A percentile compares a stretch with the other conserved stretches of the same genome.
Conservation (phyloP, 2,329 filamentous ascomycete species). For the Aspergillus chevalieri region DNA sequence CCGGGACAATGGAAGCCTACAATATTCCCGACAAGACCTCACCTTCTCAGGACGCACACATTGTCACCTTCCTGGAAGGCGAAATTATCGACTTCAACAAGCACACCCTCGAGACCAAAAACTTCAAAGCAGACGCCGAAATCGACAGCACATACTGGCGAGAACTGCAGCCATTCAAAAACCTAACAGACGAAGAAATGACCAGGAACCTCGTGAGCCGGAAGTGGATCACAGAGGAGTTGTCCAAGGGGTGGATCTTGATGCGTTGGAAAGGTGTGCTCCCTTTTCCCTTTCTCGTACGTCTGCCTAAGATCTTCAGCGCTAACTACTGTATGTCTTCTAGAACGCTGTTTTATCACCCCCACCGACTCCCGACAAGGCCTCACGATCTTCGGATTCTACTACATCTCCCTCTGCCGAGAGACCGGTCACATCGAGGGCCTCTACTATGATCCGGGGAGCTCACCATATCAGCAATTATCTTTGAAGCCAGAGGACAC, state of each 20-base stretch:
- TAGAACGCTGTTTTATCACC: conserved; percentile 46
- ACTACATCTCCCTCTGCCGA: conserved; percentile 44
- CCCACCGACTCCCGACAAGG: conserved; percentile 42
- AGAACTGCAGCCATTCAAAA: conserved; percentile 43
- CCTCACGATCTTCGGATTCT: conserved; percentile 47
- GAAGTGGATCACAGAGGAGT: conserved; percentile 38
- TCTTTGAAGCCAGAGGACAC: conserved; percentile 36
- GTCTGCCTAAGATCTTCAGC: background rate
- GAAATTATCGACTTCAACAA: conserved; percentile 61
- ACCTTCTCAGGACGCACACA: conserved; percentile 41
- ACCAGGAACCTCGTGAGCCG: conserved; percentile 40
- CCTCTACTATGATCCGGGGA: conserved; percentile 45
- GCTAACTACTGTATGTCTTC: conserved; percentile 7
- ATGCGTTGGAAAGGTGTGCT: conserved; percentile 47
- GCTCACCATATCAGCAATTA: conserved; percentile 45
- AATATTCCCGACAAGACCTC: conserved; percentile 54
- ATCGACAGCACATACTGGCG: conserved; percentile 46
- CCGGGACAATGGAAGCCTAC: conserved; percentile 65
- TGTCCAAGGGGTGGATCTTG: conserved; percentile 42
- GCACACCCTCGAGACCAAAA: conserved; percentile 44
- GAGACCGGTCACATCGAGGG: conserved; percentile 43
- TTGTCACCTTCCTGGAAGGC: conserved; percentile 62
- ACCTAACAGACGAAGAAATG: conserved; percentile 39
- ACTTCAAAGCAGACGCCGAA: conserved; percentile 41
- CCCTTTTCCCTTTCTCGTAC: background rate